Evolutionary conservation across 345 rosid genomes (phyloP).

Genomic region (Capsella bursapastoris): DNA sequence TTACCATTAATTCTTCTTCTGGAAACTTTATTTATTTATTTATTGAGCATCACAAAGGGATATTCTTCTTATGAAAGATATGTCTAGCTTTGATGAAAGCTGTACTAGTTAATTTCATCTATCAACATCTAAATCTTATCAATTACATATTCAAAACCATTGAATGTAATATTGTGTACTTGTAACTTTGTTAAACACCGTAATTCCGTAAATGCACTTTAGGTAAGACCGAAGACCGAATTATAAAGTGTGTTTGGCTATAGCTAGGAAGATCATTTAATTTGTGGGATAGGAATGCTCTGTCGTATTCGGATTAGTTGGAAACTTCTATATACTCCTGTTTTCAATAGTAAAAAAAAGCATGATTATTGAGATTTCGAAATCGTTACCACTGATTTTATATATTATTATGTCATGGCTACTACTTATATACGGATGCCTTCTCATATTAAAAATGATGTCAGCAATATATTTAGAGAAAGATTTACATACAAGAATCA

Average conservation of each 20-base stretch:
- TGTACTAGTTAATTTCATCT: not conserved
- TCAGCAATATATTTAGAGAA: constrained; percentile 9
- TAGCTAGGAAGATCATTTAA: not conserved
- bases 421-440: not conserved
- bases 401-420: not conserved
- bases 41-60: not conserved
- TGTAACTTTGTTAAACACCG: constrained; percentile 4
- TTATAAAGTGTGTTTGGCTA: constrained; percentile 7
- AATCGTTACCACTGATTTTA: constrained; percentile 6
- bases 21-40: not conserved
- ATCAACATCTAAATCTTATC: constrained; percentile 1
- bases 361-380: not conserved
- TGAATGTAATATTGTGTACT: not conserved
- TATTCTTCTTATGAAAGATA: constrained; percentile 25
- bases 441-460: constrained; percentile 1
- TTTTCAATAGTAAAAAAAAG: not conserved
- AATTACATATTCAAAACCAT: not conserved
- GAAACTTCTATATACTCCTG: constrained; percentile 26
- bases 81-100: constrained; percentile 1
- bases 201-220: not conserved
- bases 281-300: not conserved
- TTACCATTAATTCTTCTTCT: not conserved
- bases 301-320: constrained; percentile 37
- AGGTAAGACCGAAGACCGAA: not conserved
- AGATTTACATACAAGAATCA: constrained; percentile 4